Evolutionary conservation across 768 basidiomycete species (phyloP), one percentile per base, ranked within the genome.

Genomic region (Auriscalpium microsporum): DNA sequence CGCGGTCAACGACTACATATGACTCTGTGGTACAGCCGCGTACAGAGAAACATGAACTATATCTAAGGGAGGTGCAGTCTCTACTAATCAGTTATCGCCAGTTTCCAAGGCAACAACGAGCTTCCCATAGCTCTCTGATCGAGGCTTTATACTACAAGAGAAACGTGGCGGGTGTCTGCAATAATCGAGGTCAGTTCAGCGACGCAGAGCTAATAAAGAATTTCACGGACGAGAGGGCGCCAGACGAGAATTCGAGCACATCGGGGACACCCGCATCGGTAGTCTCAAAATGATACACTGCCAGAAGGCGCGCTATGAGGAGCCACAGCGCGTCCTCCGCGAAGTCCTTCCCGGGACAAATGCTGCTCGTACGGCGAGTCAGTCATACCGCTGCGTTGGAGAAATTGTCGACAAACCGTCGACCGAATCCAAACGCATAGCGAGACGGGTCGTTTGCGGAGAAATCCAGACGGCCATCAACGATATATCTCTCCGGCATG

Each of bases 401-500:
- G 28, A 28, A 21, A 7, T 28, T 4, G 40, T 42, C 1, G 6
- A 42, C 40, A 17, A 13, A 42, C 40, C 40, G 40, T 4, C 40
- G 4, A 4, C 40, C 40, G 17, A 42, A 9, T 1, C 40, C 40
- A 42, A 42, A 42, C 8, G 40, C 40, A 42, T 14, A 14, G 17
- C 40, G 40, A 42, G 40, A 42, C 40, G 40, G 40, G 40, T 42
- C 40, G 4, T 42, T 13, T 1, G 6, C 8, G 17, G 14, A 13
- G 4, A 14, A 4, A 1, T 13, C 13, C 40, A 13, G 14, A 4
- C 13, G 8, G 50, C 57, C 44, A 13, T 34, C 16, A 21, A 34
- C 48, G 2, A 64, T 50, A 48, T 58, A 66, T 10, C 65, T 56
- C 34, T 63, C 64, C 0, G 65, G 65, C 9, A 51, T 52, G 54